Evolutionary conservation across 306 rosid species (phyloP), one percentile per base, ranked within the genome.

Genomic region (Comarum palustre): DNA sequence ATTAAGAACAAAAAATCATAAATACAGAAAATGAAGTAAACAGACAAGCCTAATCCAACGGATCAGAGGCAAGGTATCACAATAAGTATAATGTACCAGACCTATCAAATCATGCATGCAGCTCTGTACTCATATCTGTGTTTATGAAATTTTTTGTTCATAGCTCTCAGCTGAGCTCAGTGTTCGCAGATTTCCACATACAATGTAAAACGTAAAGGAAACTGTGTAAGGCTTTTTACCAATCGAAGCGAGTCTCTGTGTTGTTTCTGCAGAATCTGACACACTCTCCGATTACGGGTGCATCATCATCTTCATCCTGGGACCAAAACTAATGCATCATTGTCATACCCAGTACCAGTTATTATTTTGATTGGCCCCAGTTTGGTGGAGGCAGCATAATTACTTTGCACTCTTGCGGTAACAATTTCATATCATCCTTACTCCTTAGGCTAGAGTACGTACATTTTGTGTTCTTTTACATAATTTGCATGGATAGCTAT

Each of bases 91-190:
- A 73, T 72, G 54, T 52, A 77, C 73, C 80, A 69, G 24, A 27
- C 79, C 81, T 25, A 81, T 83, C 85, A 77, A 81, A 79, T 82
- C 85, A 68, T 39, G 74, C 85, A 64, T 39, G 74, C 63, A 9
- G 29, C 19, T 42, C 74, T 78, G 27, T 45, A 29, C 31, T 29
- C 24, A 24, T 8, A 27, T 11, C 48, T 47, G 72, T 13, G 20
- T 75, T 75, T 55, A 50, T 77, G 42, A 74, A 15, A 11, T 8
- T 66, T 54, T 73, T 19, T 20, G 16, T 11, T 47, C n/a, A 27
- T 12, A 25, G 69, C 27, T 29, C 41, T 15, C 66, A 60, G 39
- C 65, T 59, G 39, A 59, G 65, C 39, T 59, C 65, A 10, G 41
- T 29, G 2, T 6, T 69, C 73, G 41, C 77, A 63, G 68, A 59